Evolutionary conservation across 2,329 filamentous ascomycete genomes (phyloP).

Genomic region (Pyricularia sp.): DNA sequence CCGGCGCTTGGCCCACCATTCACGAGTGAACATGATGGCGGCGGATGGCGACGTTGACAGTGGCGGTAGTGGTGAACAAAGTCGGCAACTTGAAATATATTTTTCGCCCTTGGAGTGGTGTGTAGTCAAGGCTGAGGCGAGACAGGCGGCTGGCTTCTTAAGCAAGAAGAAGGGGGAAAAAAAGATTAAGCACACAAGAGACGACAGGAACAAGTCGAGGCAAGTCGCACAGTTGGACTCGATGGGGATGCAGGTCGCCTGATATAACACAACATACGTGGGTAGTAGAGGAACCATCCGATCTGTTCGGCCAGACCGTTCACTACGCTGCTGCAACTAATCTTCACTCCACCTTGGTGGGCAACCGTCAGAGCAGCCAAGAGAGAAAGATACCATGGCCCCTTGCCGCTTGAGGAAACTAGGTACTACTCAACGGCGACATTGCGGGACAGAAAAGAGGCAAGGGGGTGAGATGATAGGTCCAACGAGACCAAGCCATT

Average conservation of each 20-base stretch:
- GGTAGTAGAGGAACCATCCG: neutral
- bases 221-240: neutral
- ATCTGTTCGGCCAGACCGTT: neutral
- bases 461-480: neutral
- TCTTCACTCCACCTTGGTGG: neutral
- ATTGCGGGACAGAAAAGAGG: neutral
- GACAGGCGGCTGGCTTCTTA: neutral
- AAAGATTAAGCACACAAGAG: neutral
- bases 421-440: neutral
- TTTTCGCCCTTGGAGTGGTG: neutral
- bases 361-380: neutral
- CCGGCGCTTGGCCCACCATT: slow-evolving; percentile 28
- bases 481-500: neutral
- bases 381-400: neutral
- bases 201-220: neutral
- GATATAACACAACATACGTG: neutral
- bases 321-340: neutral
- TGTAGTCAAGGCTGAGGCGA: neutral
- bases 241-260: neutral
- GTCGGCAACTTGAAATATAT: neutral
- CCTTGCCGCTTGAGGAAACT: neutral
- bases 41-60: slow-evolving; percentile 11
- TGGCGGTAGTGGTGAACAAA: slow-evolving; percentile 1
- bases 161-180: neutral
- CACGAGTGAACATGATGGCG: slow-evolving; percentile 18